Evolutionary conservation across 768 basidiomycete species (phyloP).

Genomic region (Galerina sulciceps): DNA sequence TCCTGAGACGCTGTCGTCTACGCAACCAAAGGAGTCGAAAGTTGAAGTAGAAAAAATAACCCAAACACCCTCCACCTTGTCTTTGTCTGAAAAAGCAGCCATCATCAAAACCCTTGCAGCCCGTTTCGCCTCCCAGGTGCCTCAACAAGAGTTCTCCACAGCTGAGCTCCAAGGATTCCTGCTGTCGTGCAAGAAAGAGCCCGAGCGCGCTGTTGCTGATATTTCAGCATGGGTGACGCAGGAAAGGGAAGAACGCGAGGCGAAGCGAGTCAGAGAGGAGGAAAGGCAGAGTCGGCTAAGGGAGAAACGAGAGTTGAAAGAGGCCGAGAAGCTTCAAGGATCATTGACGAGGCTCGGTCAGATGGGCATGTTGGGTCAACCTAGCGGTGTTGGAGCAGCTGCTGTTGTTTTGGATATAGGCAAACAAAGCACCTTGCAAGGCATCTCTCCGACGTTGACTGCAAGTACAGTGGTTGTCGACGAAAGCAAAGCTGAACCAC

Average conservation of each 20-base stretch:
- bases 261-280: slow-evolving; percentile 37
- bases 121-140: slow-evolving; percentile 45
- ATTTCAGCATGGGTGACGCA: slow-evolving; percentile 46
- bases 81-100: slow-evolving; percentile 20
- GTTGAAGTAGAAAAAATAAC: background rate
- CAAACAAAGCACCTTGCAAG: too few relatives aligned
- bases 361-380: too few relatives aligned
- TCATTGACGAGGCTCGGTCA: background rate
- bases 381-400: too few relatives aligned
- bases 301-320: slow-evolving; percentile 28
- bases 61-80: background rate
- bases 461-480: too few relatives aligned
- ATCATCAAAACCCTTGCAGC: slow-evolving; percentile 36
- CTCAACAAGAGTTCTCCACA: slow-evolving; percentile 54
- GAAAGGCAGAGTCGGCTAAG: slow-evolving; percentile 26
- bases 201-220: slow-evolving; percentile 36
- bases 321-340: slow-evolving; percentile 27
- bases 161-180: slow-evolving; percentile 68
- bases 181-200: slow-evolving; percentile 45
- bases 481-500: too few relatives aligned
- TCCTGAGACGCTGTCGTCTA: slow-evolving; percentile 18
- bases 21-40: background rate
- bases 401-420: too few relatives aligned
- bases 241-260: slow-evolving; percentile 35
- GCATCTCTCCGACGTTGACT: too few relatives aligned